A percentile compares a stretch with the other conserved stretches of the same genome.
phyloP scores from a whole-genome alignment of 345 rosid genomes.

The Aethionema arabicum region DNA sequence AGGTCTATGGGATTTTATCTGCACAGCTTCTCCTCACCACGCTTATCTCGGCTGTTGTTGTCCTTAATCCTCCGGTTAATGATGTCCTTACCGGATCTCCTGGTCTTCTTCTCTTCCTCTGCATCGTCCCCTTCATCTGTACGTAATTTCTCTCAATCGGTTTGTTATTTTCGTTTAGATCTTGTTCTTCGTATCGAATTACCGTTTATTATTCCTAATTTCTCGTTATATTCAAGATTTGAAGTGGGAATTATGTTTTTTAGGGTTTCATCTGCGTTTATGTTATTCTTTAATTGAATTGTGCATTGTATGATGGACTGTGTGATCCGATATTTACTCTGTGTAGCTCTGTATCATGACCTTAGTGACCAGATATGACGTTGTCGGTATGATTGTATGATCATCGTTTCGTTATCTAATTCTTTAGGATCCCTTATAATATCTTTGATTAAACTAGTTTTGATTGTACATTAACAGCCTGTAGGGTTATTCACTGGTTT shows the following conservation, averaged over 20 bases:
- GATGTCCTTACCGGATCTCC: slow-evolving; percentile 63
- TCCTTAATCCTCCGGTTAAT: slow-evolving; percentile 68
- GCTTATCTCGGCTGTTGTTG: slow-evolving; percentile 62
- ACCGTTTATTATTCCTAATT: neutral
- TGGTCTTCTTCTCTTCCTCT: slow-evolving; percentile 69
- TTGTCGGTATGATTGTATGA: neutral
- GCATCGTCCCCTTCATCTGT: slow-evolving; percentile 73
- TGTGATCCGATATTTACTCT: neutral
- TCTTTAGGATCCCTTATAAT: neutral
- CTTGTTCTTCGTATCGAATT: slow-evolving; percentile 1
- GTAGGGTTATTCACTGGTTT: neutral
- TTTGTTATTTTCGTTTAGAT: slow-evolving; percentile 3
- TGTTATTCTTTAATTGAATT: neutral
- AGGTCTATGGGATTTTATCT: slow-evolving; percentile 81
- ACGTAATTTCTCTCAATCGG: slow-evolving; percentile 31
- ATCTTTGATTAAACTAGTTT: neutral
- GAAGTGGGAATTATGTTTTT: neutral
- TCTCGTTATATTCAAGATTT: neutral
- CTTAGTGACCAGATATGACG: neutral
- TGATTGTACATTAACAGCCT: neutral
- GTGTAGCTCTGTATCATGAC: neutral
- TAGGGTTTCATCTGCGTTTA: neutral
- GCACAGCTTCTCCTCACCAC: slow-evolving; percentile 87
- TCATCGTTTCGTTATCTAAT: neutral
- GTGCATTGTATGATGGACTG: neutral